Evolutionary conservation across 257 asterid genomes (phyloP).

Genomic region (Forsythia suspensa): DNA sequence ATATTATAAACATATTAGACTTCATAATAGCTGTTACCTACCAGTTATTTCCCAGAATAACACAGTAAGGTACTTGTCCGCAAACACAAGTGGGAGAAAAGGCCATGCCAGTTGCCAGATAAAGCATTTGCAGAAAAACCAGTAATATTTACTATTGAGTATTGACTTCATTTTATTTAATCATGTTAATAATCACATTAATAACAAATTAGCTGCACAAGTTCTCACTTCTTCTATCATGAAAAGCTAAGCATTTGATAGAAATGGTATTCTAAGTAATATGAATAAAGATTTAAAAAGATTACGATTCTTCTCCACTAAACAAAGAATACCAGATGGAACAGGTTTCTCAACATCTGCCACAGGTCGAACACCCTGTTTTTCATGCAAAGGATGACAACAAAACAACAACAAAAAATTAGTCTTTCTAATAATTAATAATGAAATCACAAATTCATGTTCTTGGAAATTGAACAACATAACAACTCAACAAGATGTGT

Average conservation of each 20-base stretch:
- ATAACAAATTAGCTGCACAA: background rate
- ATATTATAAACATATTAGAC: slow-evolving; percentile 16
- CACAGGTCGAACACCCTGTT: slow-evolving; percentile 60
- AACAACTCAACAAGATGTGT: background rate
- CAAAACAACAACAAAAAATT: background rate
- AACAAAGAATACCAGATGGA: slow-evolving; percentile 48
- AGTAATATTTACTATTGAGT: background rate
- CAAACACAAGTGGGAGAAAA: background rate
- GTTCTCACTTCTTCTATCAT: background rate
- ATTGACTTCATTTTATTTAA: background rate
- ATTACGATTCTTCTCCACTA: background rate
- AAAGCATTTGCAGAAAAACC: background rate
- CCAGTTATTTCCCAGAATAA: background rate
- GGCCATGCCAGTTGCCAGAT: background rate
- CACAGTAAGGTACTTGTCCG: background rate
- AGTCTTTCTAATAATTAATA: background rate
- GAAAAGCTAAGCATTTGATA: background rate
- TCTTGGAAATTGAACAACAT: slow-evolving; percentile 6
- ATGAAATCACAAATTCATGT: background rate
- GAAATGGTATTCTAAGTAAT: background rate
- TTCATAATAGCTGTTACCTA: background rate
- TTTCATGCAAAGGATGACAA: slow-evolving; percentile 9
- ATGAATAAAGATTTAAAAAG: background rate
- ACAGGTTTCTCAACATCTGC: slow-evolving; percentile 65
- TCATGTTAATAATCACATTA: background rate